Percentiles rank a stretch among this genome's conserved stretches.
Evolutionary conservation across 495 filamentous ascomycete species (phyloP).

Genomic region (Xylaria bambusicola): DNA sequence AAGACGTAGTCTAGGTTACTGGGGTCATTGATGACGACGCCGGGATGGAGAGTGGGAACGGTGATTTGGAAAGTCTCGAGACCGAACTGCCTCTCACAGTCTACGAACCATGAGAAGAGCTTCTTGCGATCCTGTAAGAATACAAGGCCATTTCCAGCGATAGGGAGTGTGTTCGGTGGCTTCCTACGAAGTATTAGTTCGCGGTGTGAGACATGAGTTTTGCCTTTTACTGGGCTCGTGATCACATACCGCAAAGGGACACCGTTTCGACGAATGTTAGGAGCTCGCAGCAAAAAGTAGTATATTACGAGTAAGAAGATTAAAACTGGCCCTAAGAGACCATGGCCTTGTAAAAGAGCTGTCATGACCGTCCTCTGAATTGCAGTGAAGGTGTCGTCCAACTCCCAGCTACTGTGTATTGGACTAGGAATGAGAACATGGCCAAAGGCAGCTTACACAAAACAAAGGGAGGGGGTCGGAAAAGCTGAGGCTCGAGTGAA

Average conservation of each 20-base stretch:
- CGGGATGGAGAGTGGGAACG: slow-evolving; percentile 59
- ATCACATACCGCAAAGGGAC: slow-evolving; percentile 33
- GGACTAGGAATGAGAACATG: background rate
- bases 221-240: background rate
- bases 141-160: slow-evolving; percentile 59
- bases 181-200: slow-evolving; percentile 36
- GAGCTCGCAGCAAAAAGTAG: slow-evolving; percentile 27
- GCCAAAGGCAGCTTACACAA: too few species aligned
- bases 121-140: slow-evolving; percentile 59
- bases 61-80: slow-evolving; percentile 58
- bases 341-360: background rate
- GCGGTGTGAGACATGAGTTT: too few species aligned
- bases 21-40: slow-evolving; percentile 61
- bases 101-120: slow-evolving; percentile 61
- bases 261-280: slow-evolving; percentile 39
- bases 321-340: slow-evolving; percentile 5
- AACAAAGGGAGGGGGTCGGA: too few species aligned
- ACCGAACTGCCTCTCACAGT: slow-evolving; percentile 54
- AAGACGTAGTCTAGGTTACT: slow-evolving; percentile 60
- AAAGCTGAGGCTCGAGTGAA: background rate
- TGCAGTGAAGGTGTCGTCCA: too few species aligned
- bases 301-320: slow-evolving; percentile 6
- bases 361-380: slow-evolving; percentile 3
- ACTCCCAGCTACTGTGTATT: background rate
- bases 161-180: slow-evolving; percentile 57